Conservation (phyloP, 2,329 filamentous ascomycete species). For the Didymella pomorum region DNA sequence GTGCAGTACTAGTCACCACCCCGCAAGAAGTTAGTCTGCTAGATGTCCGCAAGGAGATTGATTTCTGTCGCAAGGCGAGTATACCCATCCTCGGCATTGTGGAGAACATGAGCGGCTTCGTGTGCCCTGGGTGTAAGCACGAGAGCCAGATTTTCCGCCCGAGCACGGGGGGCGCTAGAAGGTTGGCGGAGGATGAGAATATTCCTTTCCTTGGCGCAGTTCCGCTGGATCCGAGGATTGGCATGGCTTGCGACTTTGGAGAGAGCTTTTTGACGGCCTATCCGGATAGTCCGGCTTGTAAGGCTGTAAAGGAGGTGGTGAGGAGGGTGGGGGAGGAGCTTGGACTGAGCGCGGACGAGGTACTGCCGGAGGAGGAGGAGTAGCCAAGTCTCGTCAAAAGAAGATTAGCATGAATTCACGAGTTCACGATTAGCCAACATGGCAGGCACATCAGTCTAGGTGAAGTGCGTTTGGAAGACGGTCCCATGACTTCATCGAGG, state of each 20-base stretch:
- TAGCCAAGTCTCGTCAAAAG: background rate
- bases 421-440: background rate
- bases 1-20: conserved; percentile 91
- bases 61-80: conserved; percentile 94
- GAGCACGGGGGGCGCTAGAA: conserved; percentile 85
- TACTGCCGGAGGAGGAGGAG: conserved; percentile 31
- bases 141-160: conserved; percentile 85
- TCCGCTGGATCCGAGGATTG: conserved; percentile 89
- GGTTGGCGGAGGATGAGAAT: conserved; percentile 82
- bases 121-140: conserved; percentile 89
- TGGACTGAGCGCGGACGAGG: conserved; percentile 40
- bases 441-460: background rate
- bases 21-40: conserved; percentile 92
- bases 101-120: conserved; percentile 98
- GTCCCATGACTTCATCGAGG: too few relatives aligned
- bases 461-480: too few relatives aligned
- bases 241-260: conserved; percentile 95
- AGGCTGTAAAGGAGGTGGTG: conserved; percentile 82
- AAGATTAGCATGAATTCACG: background rate
- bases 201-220: conserved; percentile 91
- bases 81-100: conserved; percentile 89
- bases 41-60: conserved; percentile 95
- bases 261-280: conserved; percentile 97
- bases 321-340: conserved; percentile 67
- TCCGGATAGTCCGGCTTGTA: conserved; percentile 89